Evolutionary conservation across 306 rosid species (phyloP), one percentile per base, ranked within the genome.

Genomic region (Fragaria iinumae): DNA sequence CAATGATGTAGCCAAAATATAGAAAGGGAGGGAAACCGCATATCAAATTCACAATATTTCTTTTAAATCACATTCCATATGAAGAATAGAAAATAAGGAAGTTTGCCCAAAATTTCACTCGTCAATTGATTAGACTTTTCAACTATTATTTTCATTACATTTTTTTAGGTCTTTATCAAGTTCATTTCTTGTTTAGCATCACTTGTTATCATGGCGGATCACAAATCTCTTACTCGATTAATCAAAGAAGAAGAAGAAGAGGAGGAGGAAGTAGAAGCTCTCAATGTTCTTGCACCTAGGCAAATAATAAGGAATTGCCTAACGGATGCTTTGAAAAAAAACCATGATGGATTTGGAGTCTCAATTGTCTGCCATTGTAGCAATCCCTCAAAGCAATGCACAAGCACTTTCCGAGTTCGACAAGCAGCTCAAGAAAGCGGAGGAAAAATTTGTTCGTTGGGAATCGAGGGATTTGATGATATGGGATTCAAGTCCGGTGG

Each of bases 211-310:
- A 89, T 91, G 96, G 90, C 60, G 67, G 88, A 29, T 64, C 81
- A 69, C 36, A 71, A 83, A 74, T 57, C 86, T 44, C 62, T 68
- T 34, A 72, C 79, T 20, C 75, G 82, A n/a, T 23, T 59, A 10
- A 57, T 23, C 9, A 11, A 57, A n/a, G 36, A 23, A 12, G 65
- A 59, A 23, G 41, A 62, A 62, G n/a, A 11, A 11, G n/a, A 16
- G 16, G 55, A 3, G 3, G n/a, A 16, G 27, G 67, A 62, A 29
- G 20, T 13, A 27, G 67, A 11, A 3, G 39, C 32, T 36, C 84
- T 80, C 56, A 88, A 89, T 67, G 63, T 89, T 73, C 71, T 88
- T 50, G 87, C 97, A 17, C 85, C 88, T 73, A 86, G 84, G 79
- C 91, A 89, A 78, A 69, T 91, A 50, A 72, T 86, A 17, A 88